Evolutionary conservation across 1,284 basidiomycete species (phyloP).

Genomic region (Erythrobasidium hasegawianum): DNA sequence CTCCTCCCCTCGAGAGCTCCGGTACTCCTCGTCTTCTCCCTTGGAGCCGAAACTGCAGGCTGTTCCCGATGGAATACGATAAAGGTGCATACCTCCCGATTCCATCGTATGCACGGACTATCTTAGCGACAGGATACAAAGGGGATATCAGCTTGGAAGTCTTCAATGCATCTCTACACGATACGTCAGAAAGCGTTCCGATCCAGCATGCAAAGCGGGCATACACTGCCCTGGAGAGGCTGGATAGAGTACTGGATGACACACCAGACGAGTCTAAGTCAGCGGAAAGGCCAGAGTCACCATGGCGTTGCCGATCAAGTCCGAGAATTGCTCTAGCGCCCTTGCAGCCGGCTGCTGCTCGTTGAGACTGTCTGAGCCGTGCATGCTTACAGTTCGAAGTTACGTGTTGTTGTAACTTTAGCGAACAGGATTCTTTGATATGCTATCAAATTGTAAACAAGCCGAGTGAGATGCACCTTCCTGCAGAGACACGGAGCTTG

Average conservation of each 20-base stretch:
- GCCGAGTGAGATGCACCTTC: too few relatives aligned
- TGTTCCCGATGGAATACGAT: slow-evolving; percentile 48
- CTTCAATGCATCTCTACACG: slow-evolving; percentile 47
- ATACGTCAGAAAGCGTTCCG: slow-evolving; percentile 40
- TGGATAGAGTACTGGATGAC: neutral
- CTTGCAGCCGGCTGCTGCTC: too few relatives aligned
- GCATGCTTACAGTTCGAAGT: too few relatives aligned
- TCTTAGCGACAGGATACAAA: slow-evolving; percentile 47
- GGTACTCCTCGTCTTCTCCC: slow-evolving; percentile 48
- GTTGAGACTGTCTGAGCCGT: too few relatives aligned
- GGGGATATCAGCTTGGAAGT: slow-evolving; percentile 50
- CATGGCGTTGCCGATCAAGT: too few relatives aligned
- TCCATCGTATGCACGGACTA: slow-evolving; percentile 45
- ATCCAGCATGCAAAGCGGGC: slow-evolving; percentile 45
- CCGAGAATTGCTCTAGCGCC: too few relatives aligned
- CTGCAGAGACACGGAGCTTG: too few relatives aligned
- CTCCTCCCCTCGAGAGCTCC: slow-evolving; percentile 43
- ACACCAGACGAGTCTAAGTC: too few relatives aligned
- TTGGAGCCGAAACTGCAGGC: slow-evolving; percentile 49
- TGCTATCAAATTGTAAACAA: too few relatives aligned
- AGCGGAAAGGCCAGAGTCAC: too few relatives aligned
- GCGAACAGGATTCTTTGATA: too few relatives aligned
- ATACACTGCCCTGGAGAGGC: neutral
- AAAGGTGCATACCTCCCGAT: slow-evolving; percentile 49
- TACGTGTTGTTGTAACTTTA: too few relatives aligned